Evolutionary conservation across 805 yeast genomes (phyloP).

Genomic region (Metschnikowia borealis): DNA sequence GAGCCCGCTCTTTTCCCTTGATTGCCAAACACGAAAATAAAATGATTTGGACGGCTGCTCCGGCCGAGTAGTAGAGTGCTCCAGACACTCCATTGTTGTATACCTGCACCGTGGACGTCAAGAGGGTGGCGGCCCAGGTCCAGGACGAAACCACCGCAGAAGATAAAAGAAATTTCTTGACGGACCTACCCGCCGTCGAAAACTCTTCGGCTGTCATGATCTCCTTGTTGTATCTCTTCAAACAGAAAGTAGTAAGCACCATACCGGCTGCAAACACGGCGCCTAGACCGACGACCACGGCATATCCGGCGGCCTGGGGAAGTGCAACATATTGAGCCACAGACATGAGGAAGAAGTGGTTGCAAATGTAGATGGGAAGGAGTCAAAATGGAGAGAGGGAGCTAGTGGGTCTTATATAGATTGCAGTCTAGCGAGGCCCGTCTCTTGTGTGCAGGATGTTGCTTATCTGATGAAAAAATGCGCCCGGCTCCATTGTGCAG

Average conservation of each 20-base stretch:
- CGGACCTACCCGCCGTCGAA: slow-evolving; percentile 87
- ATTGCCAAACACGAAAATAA: slow-evolving; percentile 84
- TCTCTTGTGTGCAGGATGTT: too few species aligned
- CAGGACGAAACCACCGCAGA: slow-evolving; percentile 91
- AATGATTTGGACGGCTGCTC: slow-evolving; percentile 86
- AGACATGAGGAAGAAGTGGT: slow-evolving; percentile 11
- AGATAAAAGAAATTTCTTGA: slow-evolving; percentile 77
- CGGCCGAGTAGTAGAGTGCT: slow-evolving; percentile 82
- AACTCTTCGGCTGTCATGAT: slow-evolving; percentile 90
- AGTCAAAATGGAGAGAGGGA: too few species aligned
- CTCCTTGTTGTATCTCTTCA: slow-evolving; percentile 78
- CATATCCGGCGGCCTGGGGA: slow-evolving; percentile 83
- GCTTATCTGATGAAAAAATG: too few species aligned
- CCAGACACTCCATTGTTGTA: slow-evolving; percentile 75
- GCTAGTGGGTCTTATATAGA: too few species aligned
- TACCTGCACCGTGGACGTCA: slow-evolving; percentile 74
- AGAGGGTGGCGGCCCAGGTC: slow-evolving; percentile 58
- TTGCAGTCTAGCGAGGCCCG: too few species aligned
- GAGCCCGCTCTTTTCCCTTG: slow-evolving; percentile 84
- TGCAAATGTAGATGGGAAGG: too few species aligned
- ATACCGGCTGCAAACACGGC: slow-evolving; percentile 72
- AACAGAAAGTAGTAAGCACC: slow-evolving; percentile 67
- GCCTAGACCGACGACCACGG: slow-evolving; percentile 85
- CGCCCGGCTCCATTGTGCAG: too few species aligned
- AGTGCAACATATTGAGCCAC: slow-evolving; percentile 30